These are phyloP conservation scores for Magnusiomyces fungicola DNA, from an alignment of 1,139 yeast genomes.

Conservation along the genomic window DNA sequence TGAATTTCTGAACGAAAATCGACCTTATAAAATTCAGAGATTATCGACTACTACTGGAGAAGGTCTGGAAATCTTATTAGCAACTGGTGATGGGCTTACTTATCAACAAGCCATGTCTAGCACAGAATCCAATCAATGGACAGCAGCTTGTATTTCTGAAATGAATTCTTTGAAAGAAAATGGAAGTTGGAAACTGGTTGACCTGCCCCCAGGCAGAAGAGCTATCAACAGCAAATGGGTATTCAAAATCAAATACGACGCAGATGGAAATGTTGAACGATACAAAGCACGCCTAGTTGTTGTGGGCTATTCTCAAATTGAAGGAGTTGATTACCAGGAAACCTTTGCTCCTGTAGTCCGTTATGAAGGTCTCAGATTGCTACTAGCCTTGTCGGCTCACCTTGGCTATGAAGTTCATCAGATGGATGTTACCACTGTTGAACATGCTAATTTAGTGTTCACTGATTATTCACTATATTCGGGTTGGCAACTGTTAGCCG, in stretches of 20 bases:
- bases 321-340: conserved; percentile 24
- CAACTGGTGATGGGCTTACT: neutral
- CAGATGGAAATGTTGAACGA: conserved; percentile 10
- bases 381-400: conserved; percentile 19
- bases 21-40: too few relatives aligned
- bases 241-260: conserved; percentile 16
- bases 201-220: neutral
- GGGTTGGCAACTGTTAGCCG: too few relatives aligned
- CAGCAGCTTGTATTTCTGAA: neutral
- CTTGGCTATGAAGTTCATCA: conserved; percentile 17
- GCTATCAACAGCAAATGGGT: conserved; percentile 17
- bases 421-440: conserved; percentile 25
- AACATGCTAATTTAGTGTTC: too few relatives aligned
- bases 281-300: conserved; percentile 24
- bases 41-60: too few relatives aligned
- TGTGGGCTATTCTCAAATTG: conserved; percentile 20
- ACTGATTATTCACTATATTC: too few relatives aligned
- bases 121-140: too few relatives aligned
- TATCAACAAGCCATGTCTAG: neutral
- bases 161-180: neutral
- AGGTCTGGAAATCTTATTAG: neutral
- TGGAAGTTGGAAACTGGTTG: neutral
- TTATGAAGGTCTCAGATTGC: conserved; percentile 16
- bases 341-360: conserved; percentile 25
- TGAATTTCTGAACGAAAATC: neutral